These are phyloP conservation scores for Aspergillus hiratsukae DNA, from an alignment of 2,329 filamentous ascomycete genomes.

Conservation along the genomic window DNA sequence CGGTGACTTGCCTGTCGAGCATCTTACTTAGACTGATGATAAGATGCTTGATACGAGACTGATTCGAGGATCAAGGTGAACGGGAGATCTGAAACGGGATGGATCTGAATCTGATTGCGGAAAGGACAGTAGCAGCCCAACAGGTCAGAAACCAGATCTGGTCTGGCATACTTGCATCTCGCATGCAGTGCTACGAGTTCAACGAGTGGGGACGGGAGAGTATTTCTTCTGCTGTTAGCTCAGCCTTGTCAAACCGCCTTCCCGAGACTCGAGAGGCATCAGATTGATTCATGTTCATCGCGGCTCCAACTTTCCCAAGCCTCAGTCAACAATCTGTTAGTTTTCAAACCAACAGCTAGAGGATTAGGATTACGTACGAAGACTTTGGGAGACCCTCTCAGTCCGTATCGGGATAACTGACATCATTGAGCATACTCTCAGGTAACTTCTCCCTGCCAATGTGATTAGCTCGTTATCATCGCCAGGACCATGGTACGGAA, in stretches of 20 bases:
- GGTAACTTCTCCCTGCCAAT: background rate
- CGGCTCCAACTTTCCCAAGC: background rate
- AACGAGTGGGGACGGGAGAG: background rate
- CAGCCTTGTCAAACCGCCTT: background rate
- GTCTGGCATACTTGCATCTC: background rate
- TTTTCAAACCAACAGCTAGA: background rate
- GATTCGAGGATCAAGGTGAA: background rate
- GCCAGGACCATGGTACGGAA: constrained; percentile 2
- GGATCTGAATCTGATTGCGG: background rate
- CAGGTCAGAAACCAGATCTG: background rate
- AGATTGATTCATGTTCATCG: background rate
- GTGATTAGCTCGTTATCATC: background rate
- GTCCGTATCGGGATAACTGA: constrained; percentile 7
- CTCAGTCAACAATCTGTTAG: background rate
- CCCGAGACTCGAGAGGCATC: background rate
- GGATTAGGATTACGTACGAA: background rate
- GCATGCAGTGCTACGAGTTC: background rate
- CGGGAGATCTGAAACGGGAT: background rate
- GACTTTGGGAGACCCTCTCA: background rate
- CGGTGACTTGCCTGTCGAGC: background rate
- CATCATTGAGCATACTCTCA: constrained; percentile 5
- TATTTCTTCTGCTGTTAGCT: background rate
- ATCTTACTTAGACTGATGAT: background rate
- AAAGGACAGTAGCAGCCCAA: background rate
- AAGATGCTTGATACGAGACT: background rate